These are phyloP conservation scores for Chimonanthus praecox DNA, from an alignment of 164 flowering plant genomes.

Conservation along the genomic window DNA sequence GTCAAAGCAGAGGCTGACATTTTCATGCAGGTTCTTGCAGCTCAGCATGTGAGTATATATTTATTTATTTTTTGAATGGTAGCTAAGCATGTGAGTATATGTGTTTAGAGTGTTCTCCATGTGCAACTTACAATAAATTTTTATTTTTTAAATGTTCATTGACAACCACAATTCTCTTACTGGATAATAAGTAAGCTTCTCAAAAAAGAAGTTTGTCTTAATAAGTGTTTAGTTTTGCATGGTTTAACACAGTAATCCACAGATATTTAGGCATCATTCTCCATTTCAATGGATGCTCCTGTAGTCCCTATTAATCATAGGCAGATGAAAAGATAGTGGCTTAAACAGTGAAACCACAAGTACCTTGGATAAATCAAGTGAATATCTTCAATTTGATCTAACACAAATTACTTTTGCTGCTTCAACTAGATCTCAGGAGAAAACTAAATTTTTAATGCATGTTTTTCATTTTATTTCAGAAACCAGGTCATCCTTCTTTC, in stretches of 20 bases:
- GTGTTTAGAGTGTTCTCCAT: background rate
- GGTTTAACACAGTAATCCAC: too few species aligned
- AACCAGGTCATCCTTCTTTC: background rate
- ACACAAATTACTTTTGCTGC: background rate
- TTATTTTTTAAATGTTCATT: background rate
- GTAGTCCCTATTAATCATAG: too few species aligned
- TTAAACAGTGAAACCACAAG: too few species aligned
- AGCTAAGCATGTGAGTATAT: slow-evolving; percentile 43
- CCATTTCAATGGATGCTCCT: too few species aligned
- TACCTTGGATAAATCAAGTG: too few species aligned
- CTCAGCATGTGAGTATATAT: slow-evolving; percentile 39
- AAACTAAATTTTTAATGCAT: too few species aligned
- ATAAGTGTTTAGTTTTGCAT: background rate
- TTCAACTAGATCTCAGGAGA: background rate
- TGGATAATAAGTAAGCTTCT: background rate
- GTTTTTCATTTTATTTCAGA: background rate
- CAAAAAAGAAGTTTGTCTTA: background rate
- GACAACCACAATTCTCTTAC: background rate
- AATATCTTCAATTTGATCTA: too few species aligned
- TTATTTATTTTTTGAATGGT: slow-evolving; percentile 10
- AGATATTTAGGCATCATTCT: too few species aligned
- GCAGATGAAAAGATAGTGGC: too few species aligned
- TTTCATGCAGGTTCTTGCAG: slow-evolving; percentile 51
- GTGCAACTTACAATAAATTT: background rate
- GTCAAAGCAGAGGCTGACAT: slow-evolving; percentile 51